Evolutionary conservation across 805 yeast genomes (phyloP).

Genomic region (Yamadazyma tumulicola): DNA sequence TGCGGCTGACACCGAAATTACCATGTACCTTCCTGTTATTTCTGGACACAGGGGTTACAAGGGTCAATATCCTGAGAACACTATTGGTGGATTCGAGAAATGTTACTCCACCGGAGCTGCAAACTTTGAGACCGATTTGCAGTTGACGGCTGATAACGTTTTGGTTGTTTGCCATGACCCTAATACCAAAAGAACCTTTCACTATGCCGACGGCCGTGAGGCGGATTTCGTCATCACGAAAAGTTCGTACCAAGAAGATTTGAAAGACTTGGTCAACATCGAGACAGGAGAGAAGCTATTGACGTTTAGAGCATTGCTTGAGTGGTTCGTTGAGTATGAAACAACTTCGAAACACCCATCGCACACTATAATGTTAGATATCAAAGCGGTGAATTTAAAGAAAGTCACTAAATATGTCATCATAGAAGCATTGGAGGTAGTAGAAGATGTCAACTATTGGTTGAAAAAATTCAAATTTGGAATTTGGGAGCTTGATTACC

Average conservation of each 20-base stretch:
- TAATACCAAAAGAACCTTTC: constrained; percentile 35
- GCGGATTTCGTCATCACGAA: constrained; percentile 33
- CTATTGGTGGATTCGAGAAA: constrained; percentile 32
- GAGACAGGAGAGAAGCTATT: constrained; percentile 31
- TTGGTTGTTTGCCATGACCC: constrained; percentile 40
- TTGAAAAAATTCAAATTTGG: constrained; percentile 35
- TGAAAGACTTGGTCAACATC: constrained; percentile 27
- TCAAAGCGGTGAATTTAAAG: constrained; percentile 38
- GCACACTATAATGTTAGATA: constrained; percentile 35
- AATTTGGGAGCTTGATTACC: constrained; percentile 36
- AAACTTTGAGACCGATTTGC: constrained; percentile 40
- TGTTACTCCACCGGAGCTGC: constrained; percentile 38
- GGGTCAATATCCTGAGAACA: constrained; percentile 38
- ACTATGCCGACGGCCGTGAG: constrained; percentile 30
- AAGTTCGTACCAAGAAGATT: constrained; percentile 24
- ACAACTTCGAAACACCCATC: constrained; percentile 7
- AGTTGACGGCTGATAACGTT: constrained; percentile 35
- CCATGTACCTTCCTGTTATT: constrained; percentile 26
- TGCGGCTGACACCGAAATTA: too few species aligned
- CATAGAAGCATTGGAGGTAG: constrained; percentile 25
- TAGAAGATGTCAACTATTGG: constrained; percentile 36
- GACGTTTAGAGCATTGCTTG: constrained; percentile 28
- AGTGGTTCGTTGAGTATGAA: constrained; percentile 25
- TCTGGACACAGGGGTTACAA: constrained; percentile 45
- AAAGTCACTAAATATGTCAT: constrained; percentile 26